Evolutionary conservation across 148 eudicot species (phyloP).

Genomic region (Fallopia convolvulus): DNA sequence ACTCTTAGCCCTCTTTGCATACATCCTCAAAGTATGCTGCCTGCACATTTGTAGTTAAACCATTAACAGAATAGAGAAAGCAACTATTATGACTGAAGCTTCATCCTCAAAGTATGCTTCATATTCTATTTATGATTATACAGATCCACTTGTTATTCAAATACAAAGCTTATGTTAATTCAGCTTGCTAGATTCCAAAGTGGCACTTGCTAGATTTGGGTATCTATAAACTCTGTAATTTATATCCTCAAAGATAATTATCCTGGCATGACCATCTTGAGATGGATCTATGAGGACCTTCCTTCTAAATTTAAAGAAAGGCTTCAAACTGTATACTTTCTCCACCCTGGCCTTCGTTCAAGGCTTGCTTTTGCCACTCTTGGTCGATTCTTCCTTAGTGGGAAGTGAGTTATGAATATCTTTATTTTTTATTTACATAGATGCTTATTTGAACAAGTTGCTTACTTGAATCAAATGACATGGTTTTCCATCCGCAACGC

Average conservation of each 20-base stretch:
- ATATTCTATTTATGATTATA: no score
- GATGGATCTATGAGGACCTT: conserved; percentile 97
- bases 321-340: conserved; percentile 77
- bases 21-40: no score
- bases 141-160: no score
- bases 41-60: no score
- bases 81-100: no score
- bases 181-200: no score
- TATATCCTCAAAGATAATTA: conserved; percentile 87
- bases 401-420: conserved; percentile 76
- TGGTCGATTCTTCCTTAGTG: conserved; percentile 81
- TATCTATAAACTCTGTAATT: no score
- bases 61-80: no score
- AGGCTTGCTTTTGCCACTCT: conserved; percentile 91
- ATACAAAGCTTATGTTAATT: no score
- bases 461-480: not conserved
- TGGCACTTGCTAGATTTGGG: no score
- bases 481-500: not conserved
- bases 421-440: not conserved
- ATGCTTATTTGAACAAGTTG: not conserved
- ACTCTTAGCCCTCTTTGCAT: no score
- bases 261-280: conserved; percentile 77
- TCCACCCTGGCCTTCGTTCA: conserved; percentile 93
- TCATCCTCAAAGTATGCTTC: no score
- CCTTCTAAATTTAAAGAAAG: conserved; percentile 76